A percentile compares a stretch with the other conserved stretches of the same genome.
phyloP scores from a whole-genome alignment of 768 basidiomycete species.

The Pulveroboletus ravenelii region DNA sequence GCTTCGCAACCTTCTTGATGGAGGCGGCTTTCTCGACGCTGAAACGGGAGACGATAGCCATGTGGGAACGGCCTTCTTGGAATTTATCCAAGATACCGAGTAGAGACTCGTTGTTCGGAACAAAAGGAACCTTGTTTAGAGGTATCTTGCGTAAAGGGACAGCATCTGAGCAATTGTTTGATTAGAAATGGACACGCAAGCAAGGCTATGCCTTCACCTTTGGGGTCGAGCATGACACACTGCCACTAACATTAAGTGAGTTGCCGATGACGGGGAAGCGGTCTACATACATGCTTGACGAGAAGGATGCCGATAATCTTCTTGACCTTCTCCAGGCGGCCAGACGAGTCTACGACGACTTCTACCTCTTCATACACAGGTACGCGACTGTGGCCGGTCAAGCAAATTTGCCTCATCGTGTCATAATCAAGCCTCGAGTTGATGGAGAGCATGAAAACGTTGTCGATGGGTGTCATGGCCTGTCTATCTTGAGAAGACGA shows the following conservation, averaged over 20 bases:
- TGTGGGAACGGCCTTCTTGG: slow-evolving; percentile 87
- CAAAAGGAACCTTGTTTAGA: slow-evolving; percentile 80
- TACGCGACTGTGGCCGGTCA: slow-evolving; percentile 79
- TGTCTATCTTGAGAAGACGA: slow-evolving; percentile 20
- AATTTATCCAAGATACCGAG: slow-evolving; percentile 83
- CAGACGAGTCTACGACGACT: slow-evolving; percentile 38
- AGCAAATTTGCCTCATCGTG: slow-evolving; percentile 67
- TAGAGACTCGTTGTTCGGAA: slow-evolving; percentile 81
- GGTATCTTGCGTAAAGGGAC: slow-evolving; percentile 79
- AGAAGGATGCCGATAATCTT: slow-evolving; percentile 84
- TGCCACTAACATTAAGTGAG: slow-evolving; percentile 3
- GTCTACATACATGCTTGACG: slow-evolving; percentile 60
- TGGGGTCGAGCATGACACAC: slow-evolving; percentile 83
- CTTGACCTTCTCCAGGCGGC: slow-evolving; percentile 54
- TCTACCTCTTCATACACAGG: slow-evolving; percentile 80
- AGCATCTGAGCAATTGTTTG: slow-evolving; percentile 48
- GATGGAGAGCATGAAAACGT: slow-evolving; percentile 86
- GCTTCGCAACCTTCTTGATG: slow-evolving; percentile 80
- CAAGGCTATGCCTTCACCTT: slow-evolving; percentile 39
- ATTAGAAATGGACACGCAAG: not conserved
- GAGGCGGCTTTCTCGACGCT: slow-evolving; percentile 70
- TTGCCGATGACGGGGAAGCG: not conserved
- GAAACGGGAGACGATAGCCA: slow-evolving; percentile 83
- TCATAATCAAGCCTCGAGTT: slow-evolving; percentile 79
- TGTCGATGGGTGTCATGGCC: slow-evolving; percentile 78